Conservation (phyloP, 2,329 filamentous ascomycete genomes). For the Dothideomycetes sp. region DNA sequence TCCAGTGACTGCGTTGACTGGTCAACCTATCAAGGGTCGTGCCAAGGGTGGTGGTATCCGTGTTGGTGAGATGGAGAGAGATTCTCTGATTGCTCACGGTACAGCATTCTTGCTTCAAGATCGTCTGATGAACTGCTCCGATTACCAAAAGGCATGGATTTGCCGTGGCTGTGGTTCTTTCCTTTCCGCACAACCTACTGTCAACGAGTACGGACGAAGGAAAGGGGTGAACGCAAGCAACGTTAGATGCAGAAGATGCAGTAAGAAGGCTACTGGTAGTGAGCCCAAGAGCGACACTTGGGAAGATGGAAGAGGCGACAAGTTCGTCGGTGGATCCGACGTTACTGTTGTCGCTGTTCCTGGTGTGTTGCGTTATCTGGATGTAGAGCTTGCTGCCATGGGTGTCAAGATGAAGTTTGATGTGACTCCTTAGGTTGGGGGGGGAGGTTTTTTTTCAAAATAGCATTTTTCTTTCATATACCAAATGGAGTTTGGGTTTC, state of each 20-base stretch:
- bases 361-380: constrained; percentile 82
- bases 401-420: constrained; percentile 90
- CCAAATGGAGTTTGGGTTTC: constrained; percentile 11
- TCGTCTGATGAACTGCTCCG: constrained; percentile 91
- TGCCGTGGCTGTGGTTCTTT: constrained; percentile 87
- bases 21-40: constrained; percentile 93
- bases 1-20: constrained; percentile 79
- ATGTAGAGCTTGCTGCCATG: constrained; percentile 94
- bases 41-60: constrained; percentile 97
- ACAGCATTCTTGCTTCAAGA: constrained; percentile 93
- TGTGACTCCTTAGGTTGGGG: constrained; percentile 46
- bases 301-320: constrained; percentile 80
- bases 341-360: constrained; percentile 88
- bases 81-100: constrained; percentile 88
- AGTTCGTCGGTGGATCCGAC: constrained; percentile 81
- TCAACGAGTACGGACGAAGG: constrained; percentile 34
- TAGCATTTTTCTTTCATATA: constrained; percentile 11
- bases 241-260: constrained; percentile 29
- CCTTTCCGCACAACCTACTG: constrained; percentile 73
- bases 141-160: constrained; percentile 82
- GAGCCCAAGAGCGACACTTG: constrained; percentile 52
- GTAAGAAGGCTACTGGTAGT: constrained; percentile 21
- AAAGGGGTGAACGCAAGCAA: constrained; percentile 21
- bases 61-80: constrained; percentile 98
- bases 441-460: constrained; percentile 1